Evolutionary conservation across 2,329 filamentous ascomycete species (phyloP).

Genomic region (Lachnum nothofagi): DNA sequence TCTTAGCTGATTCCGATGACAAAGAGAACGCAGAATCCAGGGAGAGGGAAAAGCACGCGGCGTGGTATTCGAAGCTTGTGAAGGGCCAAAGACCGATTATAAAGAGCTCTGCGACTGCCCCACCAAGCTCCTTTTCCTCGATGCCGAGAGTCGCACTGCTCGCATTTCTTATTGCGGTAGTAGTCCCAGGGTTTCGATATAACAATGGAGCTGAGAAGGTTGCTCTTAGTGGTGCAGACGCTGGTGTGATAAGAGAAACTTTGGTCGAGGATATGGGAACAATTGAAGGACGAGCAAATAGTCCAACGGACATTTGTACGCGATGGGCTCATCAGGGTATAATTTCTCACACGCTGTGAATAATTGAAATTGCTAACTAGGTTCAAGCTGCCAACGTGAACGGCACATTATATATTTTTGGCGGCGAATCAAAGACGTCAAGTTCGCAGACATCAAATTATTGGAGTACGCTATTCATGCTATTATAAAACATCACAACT

Average conservation of each 20-base stretch:
- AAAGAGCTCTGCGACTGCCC: slow-evolving; percentile 40
- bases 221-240: slow-evolving; percentile 42
- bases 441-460: slow-evolving; percentile 56
- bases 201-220: slow-evolving; percentile 38
- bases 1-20: slow-evolving; percentile 4
- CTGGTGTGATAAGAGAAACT: slow-evolving; percentile 39
- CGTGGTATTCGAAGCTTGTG: slow-evolving; percentile 22
- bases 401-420: slow-evolving; percentile 71
- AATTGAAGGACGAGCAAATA: slow-evolving; percentile 41
- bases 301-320: slow-evolving; percentile 53
- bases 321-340: slow-evolving; percentile 62
- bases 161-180: slow-evolving; percentile 45
- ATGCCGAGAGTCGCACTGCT: slow-evolving; percentile 45
- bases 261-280: slow-evolving; percentile 28
- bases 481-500: not conserved
- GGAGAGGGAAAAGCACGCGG: slow-evolving; percentile 1
- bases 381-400: slow-evolving; percentile 58
- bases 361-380: not conserved
- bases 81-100: slow-evolving; percentile 35
- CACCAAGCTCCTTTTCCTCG: slow-evolving; percentile 38
- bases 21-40: slow-evolving; percentile 7
- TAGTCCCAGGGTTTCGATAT: slow-evolving; percentile 43
- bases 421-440: slow-evolving; percentile 58
- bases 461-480: slow-evolving; percentile 56
- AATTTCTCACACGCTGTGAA: slow-evolving; percentile 13